phyloP scores from a whole-genome alignment of 192 early-diverging fungal species.

The Pilobolus umbonatus region DNA sequence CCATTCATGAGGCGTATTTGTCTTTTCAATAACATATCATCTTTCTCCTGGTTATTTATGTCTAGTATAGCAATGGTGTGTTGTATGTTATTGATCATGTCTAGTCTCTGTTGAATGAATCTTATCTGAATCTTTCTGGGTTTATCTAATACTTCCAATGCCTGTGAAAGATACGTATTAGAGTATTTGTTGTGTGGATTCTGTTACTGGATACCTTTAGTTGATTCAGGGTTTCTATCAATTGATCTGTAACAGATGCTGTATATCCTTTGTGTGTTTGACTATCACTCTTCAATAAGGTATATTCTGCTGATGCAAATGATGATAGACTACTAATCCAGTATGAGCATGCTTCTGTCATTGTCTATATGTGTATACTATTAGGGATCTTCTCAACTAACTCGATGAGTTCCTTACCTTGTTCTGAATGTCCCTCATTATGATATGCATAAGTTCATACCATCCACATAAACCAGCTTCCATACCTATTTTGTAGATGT shows the following conservation, averaged over 20 bases:
- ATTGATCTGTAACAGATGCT: conserved; percentile 1
- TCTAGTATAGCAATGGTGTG: conserved; percentile 4
- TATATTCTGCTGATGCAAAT: conserved; percentile 14
- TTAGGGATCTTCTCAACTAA: neutral
- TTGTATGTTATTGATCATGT: conserved; percentile 19
- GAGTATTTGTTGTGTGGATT: too few species aligned
- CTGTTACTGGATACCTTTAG: too few species aligned
- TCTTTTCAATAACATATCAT: too few species aligned
- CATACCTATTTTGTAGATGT: conserved; percentile 17
- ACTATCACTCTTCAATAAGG: conserved; percentile 1
- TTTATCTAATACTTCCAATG: conserved; percentile 13
- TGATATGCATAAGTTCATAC: conserved; percentile 21
- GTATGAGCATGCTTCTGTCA: conserved; percentile 15
- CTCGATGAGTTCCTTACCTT: conserved; percentile 9
- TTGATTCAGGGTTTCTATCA: conserved; percentile 8
- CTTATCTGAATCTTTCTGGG: conserved; percentile 10
- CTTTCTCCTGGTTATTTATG: too few species aligned
- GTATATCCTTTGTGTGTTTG: neutral
- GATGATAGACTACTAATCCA: conserved; percentile 16
- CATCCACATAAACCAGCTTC: conserved; percentile 20
- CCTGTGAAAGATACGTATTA: too few species aligned
- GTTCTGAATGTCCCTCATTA: conserved; percentile 7
- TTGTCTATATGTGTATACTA: neutral
- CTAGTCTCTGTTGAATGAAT: conserved; percentile 25
- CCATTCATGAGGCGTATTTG: neutral